These are phyloP conservation scores for Cyberlindnera bimundalis DNA, from an alignment of 805 yeast genomes.

Conservation along the genomic window DNA sequence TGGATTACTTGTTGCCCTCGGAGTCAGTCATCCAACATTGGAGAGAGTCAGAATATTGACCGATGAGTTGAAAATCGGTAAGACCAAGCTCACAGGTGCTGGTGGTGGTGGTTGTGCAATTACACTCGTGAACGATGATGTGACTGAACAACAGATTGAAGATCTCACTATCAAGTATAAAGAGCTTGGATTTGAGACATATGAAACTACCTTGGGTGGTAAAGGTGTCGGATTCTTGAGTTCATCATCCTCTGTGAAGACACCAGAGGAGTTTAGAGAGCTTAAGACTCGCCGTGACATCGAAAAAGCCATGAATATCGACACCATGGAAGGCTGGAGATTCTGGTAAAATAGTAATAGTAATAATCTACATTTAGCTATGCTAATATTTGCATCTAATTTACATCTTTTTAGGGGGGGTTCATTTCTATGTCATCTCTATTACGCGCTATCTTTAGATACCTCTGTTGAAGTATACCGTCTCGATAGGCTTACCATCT, in stretches of 20 bases:
- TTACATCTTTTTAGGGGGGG: background rate
- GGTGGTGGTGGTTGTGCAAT: conserved; percentile 99
- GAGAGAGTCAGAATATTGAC: conserved; percentile 70
- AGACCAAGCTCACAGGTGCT: conserved; percentile 95
- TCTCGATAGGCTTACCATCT: conserved; percentile 52
- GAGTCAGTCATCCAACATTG: conserved; percentile 91
- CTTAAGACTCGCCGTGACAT: conserved; percentile 44
- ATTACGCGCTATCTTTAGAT: conserved; percentile 42
- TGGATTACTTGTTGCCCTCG: conserved; percentile 77
- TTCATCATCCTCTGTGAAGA: conserved; percentile 15
- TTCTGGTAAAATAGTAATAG: conserved; percentile 47
- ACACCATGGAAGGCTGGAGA: conserved; percentile 45
- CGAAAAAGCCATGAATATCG: conserved; percentile 45
- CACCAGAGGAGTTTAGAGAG: conserved; percentile 35
- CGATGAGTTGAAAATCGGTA: conserved; percentile 65
- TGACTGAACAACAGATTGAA: conserved; percentile 33
- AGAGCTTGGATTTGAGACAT: conserved; percentile 62
- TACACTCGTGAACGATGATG: conserved; percentile 55
- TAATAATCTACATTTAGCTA: too few relatives aligned
- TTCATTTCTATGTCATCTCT: background rate
- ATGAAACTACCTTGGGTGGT: conserved; percentile 82
- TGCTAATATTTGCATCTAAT: background rate
- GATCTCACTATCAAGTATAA: conserved; percentile 36
- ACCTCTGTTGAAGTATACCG: conserved; percentile 90
- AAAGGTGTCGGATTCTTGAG: conserved; percentile 68